Evolutionary conservation across 139 green algal species (phyloP), one percentile per base, ranked within the genome.

Genomic region (Dunaliella sp.): DNA sequence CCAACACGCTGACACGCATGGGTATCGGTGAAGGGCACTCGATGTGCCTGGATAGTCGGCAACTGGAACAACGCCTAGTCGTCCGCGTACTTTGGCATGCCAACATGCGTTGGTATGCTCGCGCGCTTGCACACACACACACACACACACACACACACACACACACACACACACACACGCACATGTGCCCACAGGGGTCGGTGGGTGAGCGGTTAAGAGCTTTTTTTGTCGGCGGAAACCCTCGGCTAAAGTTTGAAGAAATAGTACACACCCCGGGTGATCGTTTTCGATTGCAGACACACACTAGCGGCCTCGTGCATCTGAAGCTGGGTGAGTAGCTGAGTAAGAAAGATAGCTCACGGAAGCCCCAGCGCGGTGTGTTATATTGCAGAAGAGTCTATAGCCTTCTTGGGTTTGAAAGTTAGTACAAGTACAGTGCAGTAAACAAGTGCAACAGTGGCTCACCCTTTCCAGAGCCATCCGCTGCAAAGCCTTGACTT

Each of bases 201-300:
- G 36, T 81, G 3, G 81, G 85, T 2, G 91, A 96, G 89, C 90
- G 92, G 26, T 83, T 95, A 0, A 59, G 90, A 1, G 84, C 88
- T 0, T 96, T 94, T 88, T 95, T 95, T 80, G 76, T 95, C 24
- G 94, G 93, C 36, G 92, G 93, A 38, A 89, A 86, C 1, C 93
- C 93, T 48, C 88, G 93, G 36, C 88, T 97, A 30, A 93, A 94
- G 82, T 65, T 90, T 36, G 93, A 97, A 84, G 91, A 95, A 77
- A 89, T 96, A 0, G 86, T 95, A 21, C 87, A 94, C 88, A 94
- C 84, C 1, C 89, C 92, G 24, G 93, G 91, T 0, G 94, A 97
- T 90, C 76, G 94, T 22, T 97, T 95, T 86, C 86, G 94, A 38
- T 86, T 97, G 59, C 87, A 95, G 30, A 96, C 94, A 12, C 79